phyloP scores from a whole-genome alignment of 257 asterid species.

The Rhazya stricta region DNA sequence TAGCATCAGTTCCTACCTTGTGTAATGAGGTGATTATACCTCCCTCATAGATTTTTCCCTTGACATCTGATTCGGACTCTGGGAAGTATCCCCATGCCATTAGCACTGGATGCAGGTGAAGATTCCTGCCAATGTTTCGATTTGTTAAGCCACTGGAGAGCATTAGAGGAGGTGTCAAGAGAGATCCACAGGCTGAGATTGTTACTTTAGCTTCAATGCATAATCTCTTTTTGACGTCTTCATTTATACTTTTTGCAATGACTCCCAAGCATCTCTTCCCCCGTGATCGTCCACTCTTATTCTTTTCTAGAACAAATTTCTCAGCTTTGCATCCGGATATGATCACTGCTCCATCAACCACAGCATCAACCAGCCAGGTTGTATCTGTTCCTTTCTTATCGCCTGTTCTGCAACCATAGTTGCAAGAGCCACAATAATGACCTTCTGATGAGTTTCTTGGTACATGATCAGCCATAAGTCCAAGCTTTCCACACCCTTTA shows the following conservation, averaged over 20 bases:
- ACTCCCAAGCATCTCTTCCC: constrained; percentile 58
- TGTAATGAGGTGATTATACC: constrained; percentile 79
- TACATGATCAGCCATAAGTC: constrained; percentile 41
- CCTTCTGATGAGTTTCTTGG: constrained; percentile 61
- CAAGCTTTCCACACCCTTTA: constrained; percentile 67
- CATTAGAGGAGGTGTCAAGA: constrained; percentile 73
- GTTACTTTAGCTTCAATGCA: constrained; percentile 57
- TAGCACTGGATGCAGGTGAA: constrained; percentile 77
- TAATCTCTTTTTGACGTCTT: constrained; percentile 31
- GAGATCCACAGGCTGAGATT: constrained; percentile 84
- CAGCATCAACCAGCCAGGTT: constrained; percentile 90
- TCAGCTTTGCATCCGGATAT: constrained; percentile 68
- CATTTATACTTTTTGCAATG: constrained; percentile 34
- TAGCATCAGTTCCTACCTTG: constrained; percentile 33
- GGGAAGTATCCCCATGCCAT: constrained; percentile 98
- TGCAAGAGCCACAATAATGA: constrained; percentile 78
- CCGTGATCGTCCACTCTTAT: constrained; percentile 5
- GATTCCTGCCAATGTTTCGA: constrained; percentile 66
- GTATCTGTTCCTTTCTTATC: constrained; percentile 80
- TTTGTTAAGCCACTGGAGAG: constrained; percentile 65
- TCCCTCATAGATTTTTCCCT: constrained; percentile 62
- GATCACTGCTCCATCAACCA: constrained; percentile 61
- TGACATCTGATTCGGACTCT: constrained; percentile 28
- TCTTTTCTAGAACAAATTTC: constrained; percentile 32
- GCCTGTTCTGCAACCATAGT: constrained; percentile 70